Conservation (phyloP, 129 eudicot genomes). For the Artemisia tridentata region DNA sequence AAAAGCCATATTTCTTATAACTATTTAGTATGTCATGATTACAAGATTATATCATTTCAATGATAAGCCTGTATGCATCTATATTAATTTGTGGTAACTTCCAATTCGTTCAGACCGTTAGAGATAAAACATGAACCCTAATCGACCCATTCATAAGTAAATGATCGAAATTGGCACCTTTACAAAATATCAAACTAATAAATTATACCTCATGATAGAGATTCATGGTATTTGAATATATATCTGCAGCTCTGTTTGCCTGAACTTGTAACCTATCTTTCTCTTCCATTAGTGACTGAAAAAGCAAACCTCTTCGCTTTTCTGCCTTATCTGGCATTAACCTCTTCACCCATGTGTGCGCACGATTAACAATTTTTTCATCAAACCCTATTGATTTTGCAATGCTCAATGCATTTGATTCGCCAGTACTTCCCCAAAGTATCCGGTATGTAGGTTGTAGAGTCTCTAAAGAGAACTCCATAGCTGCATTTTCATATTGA, state of each 20-base stretch:
- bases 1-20: no score
- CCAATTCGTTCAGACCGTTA: background rate
- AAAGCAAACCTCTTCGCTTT: constrained; percentile 62
- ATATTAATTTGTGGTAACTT: background rate
- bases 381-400: constrained; percentile 83
- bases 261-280: constrained; percentile 59
- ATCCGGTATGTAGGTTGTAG: constrained; percentile 84
- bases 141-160: constrained; percentile 4
- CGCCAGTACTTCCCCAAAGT: constrained; percentile 94
- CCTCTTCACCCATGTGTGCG: constrained; percentile 67
- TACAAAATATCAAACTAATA: constrained; percentile 13
- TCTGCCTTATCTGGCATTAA: constrained; percentile 82
- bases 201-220: constrained; percentile 74
- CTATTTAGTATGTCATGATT: no score
- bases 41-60: background rate
- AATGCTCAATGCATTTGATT: constrained; percentile 86
- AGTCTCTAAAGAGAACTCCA: constrained; percentile 85
- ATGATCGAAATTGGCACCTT: background rate
- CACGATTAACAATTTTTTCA: constrained; percentile 59
- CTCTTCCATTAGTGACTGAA: constrained; percentile 73
- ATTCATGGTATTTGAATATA: constrained; percentile 60
- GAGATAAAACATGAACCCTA: constrained; percentile 2
- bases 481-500: constrained; percentile 89
- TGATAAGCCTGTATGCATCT: background rate
- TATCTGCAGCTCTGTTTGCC: constrained; percentile 58